These are phyloP conservation scores for Citeromyces hawaiiensis DNA, from an alignment of 1,139 yeast genomes.

Conservation along the genomic window DNA sequence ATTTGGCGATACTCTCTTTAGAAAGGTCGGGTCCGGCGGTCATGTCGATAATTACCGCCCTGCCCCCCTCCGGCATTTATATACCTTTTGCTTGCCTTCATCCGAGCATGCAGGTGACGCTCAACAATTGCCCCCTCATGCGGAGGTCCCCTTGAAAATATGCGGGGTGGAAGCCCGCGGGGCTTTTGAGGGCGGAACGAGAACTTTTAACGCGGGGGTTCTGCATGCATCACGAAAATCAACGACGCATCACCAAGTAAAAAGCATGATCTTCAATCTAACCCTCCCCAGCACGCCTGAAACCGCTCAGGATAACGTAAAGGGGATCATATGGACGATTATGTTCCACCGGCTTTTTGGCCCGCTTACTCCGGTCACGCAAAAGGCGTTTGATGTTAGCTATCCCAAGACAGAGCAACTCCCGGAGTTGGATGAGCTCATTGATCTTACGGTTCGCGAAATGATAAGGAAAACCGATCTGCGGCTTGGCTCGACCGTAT, in stretches of 20 bases:
- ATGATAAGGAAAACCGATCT: slow-evolving; percentile 3
- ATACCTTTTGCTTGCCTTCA: not conserved
- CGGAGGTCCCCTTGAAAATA: not conserved
- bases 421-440: slow-evolving; percentile 29
- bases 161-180: not conserved
- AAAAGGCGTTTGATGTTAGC: slow-evolving; percentile 28
- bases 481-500: slow-evolving; percentile 9
- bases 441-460: slow-evolving; percentile 23
- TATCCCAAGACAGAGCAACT: slow-evolving; percentile 25
- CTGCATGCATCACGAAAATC: not conserved
- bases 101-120: not conserved
- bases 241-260: not conserved
- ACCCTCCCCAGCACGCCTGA: slow-evolving; percentile 10
- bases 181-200: not conserved
- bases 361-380: slow-evolving; percentile 36
- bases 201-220: not conserved
- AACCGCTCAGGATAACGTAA: slow-evolving; percentile 11
- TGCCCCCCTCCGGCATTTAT: too few relatives aligned
- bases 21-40: slow-evolving; percentile 13
- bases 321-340: slow-evolving; percentile 53
- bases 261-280: slow-evolving; percentile 11
- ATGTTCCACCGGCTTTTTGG: slow-evolving; percentile 66
- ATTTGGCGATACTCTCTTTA: slow-evolving; percentile 16
- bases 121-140: not conserved
- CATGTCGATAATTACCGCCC: not conserved